Percentiles rank a stretch among this genome's conserved stretches.
These are phyloP conservation scores for Alternaria atra DNA, from an alignment of 2,329 filamentous ascomycete species.

Conservation along the genomic window DNA sequence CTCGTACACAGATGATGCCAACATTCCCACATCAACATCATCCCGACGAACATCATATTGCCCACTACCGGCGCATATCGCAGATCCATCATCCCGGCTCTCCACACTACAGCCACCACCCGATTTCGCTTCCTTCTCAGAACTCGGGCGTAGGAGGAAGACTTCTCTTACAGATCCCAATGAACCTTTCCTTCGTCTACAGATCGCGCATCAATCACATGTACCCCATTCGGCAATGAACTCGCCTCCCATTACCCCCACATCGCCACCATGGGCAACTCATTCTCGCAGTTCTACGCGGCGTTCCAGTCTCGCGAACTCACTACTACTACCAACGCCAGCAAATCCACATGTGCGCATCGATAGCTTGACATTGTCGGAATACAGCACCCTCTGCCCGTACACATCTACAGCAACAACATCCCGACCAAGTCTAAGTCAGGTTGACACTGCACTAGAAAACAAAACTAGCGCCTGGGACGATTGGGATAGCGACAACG, in stretches of 20 bases:
- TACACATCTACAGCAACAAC: constrained; percentile 27
- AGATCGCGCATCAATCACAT: constrained; percentile 33
- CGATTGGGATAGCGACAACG: constrained; percentile 47
- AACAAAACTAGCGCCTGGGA: constrained; percentile 49
- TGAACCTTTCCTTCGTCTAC: constrained; percentile 40
- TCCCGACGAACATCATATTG: constrained; percentile 29
- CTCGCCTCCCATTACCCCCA: constrained; percentile 30
- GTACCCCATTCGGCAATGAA: constrained; percentile 14
- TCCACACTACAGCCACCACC: constrained; percentile 40
- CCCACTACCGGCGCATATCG: constrained; percentile 30
- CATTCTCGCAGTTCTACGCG: constrained; percentile 31
- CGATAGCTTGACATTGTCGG: constrained; percentile 39
- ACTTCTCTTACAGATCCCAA: constrained; percentile 42
- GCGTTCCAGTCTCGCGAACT: constrained; percentile 38
- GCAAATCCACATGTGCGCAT: constrained; percentile 31
- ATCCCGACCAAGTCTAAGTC: constrained; percentile 27
- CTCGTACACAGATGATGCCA: constrained; percentile 24
- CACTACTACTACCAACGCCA: constrained; percentile 29
- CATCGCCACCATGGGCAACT: constrained; percentile 35
- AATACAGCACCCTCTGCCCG: constrained; percentile 37
- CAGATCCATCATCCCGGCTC: constrained; percentile 42
- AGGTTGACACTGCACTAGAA: constrained; percentile 37
- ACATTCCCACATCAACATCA: constrained; percentile 24
- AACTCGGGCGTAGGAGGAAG: constrained; percentile 33
- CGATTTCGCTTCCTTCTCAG: constrained; percentile 14